Evolutionary conservation across 352 stramenopile species (phyloP).

Genomic region (Aphanomyces stellatus): DNA sequence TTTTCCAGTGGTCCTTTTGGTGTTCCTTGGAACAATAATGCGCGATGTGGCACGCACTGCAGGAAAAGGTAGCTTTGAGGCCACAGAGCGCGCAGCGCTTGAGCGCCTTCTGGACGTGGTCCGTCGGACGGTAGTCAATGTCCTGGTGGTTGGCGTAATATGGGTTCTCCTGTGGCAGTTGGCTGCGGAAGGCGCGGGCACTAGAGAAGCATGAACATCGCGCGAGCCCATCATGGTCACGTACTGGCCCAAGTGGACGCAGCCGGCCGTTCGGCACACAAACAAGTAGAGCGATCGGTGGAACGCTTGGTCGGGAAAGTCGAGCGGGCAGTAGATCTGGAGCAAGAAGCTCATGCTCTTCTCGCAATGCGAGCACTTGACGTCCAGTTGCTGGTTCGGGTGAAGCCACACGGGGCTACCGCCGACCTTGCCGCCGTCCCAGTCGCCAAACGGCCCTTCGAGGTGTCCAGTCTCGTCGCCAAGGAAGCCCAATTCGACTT

Average conservation of each 20-base stretch:
- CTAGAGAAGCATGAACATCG: slow-evolving; percentile 18
- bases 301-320: slow-evolving; percentile 82
- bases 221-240: not conserved
- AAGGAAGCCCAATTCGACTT: slow-evolving; percentile 76
- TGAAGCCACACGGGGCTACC: slow-evolving; percentile 85
- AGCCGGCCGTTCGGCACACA: slow-evolving; percentile 66
- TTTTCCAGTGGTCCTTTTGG: slow-evolving; percentile 72
- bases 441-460: slow-evolving; percentile 37
- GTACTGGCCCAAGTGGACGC: slow-evolving; percentile 38
- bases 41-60: slow-evolving; percentile 58
- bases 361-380: slow-evolving; percentile 45
- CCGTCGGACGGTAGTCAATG: slow-evolving; percentile 23
- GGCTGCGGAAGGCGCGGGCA: slow-evolving; percentile 71
- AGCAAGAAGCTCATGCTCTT: slow-evolving; percentile 65
- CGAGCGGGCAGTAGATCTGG: slow-evolving; percentile 91
- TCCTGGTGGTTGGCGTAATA: slow-evolving; percentile 71
- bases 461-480: slow-evolving; percentile 28
- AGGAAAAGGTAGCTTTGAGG: slow-evolving; percentile 54
- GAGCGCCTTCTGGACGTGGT: not conserved
- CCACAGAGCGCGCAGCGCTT: slow-evolving; percentile 49
- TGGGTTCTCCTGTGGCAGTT: slow-evolving; percentile 84
- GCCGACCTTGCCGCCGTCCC: slow-evolving; percentile 90
- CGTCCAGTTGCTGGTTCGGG: slow-evolving; percentile 34
- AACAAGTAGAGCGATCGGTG: slow-evolving; percentile 92
- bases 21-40: slow-evolving; percentile 72